Base-by-base conservation (phyloP, 2,329 filamentous ascomycete genomes). In the Aplosporella prunicola region DNA sequence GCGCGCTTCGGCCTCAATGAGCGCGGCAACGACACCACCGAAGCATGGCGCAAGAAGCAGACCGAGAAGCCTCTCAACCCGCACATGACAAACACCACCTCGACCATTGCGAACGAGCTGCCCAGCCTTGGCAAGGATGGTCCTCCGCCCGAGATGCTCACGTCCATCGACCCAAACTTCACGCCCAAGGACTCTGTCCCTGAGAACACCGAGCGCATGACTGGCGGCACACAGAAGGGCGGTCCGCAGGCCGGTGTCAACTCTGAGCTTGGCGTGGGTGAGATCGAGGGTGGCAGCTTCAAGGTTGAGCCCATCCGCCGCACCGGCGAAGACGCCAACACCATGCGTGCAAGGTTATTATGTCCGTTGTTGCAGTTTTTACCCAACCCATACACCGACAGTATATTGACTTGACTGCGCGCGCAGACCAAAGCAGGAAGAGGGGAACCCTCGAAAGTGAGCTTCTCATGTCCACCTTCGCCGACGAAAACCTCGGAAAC, bases 401-500 rank as follows among this genome's bases (percentile, higher is more conserved):
- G 9, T 14, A n/a, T n/a, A n/a, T n/a, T n/a, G n/a, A n/a, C n/a
- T n/a, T 16, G 7, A 7, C 18, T 26, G 29, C 26, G 42, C 20
- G 36, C 28, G 39, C 52, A 95, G 89, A 98, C 68, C 91, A 98
- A 67, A 91, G 83, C 61, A 83, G 91, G 51, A 98, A 98, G 66
- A 80, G 91, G 58, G 91, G 91, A 50, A 96, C 83, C 48, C 80
- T 96, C 56, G 91, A 98, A 61, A 88, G 84, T 46, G 91, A 98
- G 61, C 83, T 98, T 38, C 77, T 98, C 45, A 82, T 96, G 48
- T 94, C 86, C 43, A 98, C 91, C 47, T 98, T 98, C 59, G 91
- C 91, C 46, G 77, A 89, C 48, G 68, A 71, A 38, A 72, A 93
- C 62, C 78, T 98, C 15, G 67, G 71, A 28, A 67, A 66, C 43